Evolutionary conservation across 2,329 filamentous ascomycete genomes (phyloP), one percentile per base, ranked within the genome.

Genomic region (Aspergillus sp.): DNA sequence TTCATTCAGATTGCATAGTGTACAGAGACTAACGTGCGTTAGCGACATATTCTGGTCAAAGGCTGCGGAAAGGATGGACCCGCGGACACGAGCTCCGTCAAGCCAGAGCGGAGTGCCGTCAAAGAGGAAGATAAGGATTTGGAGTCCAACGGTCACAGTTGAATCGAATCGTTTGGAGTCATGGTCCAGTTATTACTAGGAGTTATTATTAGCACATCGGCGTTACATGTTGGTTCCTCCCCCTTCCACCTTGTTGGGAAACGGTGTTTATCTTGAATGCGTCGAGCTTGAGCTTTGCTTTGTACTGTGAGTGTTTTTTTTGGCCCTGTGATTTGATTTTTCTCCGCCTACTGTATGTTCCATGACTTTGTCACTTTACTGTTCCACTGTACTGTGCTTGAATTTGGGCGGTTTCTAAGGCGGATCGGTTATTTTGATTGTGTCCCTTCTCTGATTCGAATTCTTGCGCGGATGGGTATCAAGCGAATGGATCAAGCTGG

Each of bases 1-100:
- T 9, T 52, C 9, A 59, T 18, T 54, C 22, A 36, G 11, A 12
- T n/a, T 46, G 12, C 14, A 18, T 29, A 6, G 7, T 16, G 12
- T 16, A 14, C 3, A 5, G 12, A 47, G 14, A 42, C 49, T 46
- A 42, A 59, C 54, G 10, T 52, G 42, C 18, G 32, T 1, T 73
- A 89, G 86, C 81, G 86, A 73, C 86, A 89, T 73, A 85, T 87
- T 63, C 81, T 89, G 14, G 86, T 89, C 66, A 89, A 89, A 73
- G 86, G 86, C 52, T 89, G 86, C 69, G 86, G 86, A 59, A 87
- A 87, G 68, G 72, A 73, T 24, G 60, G 58, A 32, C 45, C 61
- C 14, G 6, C 36, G 12, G 36, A 42, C 16, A 42, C 36, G 36
- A 39, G 14, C 36, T 42, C 36, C 16, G 36, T 12, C n/a, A 47